Conservation (phyloP, 2,329 filamentous ascomycete genomes). For the Cyphellophora attinorum region DNA sequence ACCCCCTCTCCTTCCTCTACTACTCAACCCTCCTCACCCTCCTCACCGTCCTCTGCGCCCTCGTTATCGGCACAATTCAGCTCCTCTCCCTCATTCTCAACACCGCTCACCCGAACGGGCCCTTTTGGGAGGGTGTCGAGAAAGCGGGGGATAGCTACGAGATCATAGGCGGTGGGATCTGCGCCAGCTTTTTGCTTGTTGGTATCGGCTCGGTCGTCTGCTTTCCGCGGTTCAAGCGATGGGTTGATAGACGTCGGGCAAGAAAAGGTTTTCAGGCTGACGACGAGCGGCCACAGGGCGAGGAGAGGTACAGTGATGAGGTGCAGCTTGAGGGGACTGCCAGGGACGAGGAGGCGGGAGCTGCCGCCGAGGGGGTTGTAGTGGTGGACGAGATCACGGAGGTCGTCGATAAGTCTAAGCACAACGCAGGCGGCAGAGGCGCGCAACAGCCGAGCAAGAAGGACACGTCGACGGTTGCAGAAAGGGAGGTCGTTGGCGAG, state of each 20-base stretch:
- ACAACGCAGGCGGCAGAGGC: too few relatives aligned
- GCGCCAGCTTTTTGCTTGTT: conserved; percentile 70
- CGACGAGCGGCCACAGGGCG: too few relatives aligned
- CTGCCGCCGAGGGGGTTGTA: too few relatives aligned
- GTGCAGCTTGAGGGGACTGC: too few relatives aligned
- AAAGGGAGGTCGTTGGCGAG: too few relatives aligned
- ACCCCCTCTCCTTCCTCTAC: conserved; percentile 83
- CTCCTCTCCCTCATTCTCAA: conserved; percentile 69
- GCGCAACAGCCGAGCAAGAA: too few relatives aligned
- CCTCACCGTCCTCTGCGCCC: conserved; percentile 73
- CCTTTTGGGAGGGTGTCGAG: conserved; percentile 85
- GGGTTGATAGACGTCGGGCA: conserved; percentile 31
- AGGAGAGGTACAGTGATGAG: too few relatives aligned
- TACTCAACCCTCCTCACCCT: conserved; percentile 82
- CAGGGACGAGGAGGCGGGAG: too few relatives aligned
- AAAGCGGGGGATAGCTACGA: conserved; percentile 72
- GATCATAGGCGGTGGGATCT: conserved; percentile 77
- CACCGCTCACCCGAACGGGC: conserved; percentile 49
- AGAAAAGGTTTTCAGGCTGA: too few relatives aligned
- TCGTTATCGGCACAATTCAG: conserved; percentile 79
- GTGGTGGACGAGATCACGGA: too few relatives aligned
- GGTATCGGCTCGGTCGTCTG: conserved; percentile 63
- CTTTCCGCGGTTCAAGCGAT: conserved; percentile 70
- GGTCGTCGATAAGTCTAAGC: too few relatives aligned
- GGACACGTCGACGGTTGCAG: too few relatives aligned